These are phyloP conservation scores for Pilobolus umbonatus DNA, from an alignment of 192 early-diverging fungal genomes.

Conservation along the genomic window DNA sequence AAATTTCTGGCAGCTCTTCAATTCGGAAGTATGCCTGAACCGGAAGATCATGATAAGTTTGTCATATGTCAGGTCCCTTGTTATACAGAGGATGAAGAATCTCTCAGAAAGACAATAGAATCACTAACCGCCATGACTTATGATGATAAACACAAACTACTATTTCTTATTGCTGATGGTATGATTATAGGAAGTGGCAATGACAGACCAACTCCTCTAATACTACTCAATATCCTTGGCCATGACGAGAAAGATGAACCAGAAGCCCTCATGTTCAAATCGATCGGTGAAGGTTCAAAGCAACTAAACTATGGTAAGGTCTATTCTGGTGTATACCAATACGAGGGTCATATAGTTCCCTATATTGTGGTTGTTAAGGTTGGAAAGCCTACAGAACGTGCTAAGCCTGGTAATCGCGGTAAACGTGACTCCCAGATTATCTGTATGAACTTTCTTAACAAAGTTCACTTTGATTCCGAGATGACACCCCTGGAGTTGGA, in stretches of 20 bases:
- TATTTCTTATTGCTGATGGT: conserved; percentile 77
- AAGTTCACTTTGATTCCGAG: conserved; percentile 74
- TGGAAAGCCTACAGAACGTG: conserved; percentile 62
- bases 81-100: conserved; percentile 81
- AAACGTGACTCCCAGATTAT: conserved; percentile 87
- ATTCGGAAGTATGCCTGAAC: conserved; percentile 57
- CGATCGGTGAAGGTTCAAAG: conserved; percentile 70
- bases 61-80: conserved; percentile 79
- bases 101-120: conserved; percentile 67
- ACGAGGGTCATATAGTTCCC: conserved; percentile 70
- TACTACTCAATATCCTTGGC: conserved; percentile 74
- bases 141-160: conserved; percentile 77
- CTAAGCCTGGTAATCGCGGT: conserved; percentile 78
- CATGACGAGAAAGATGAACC: conserved; percentile 46
- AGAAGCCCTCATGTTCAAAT: conserved; percentile 67
- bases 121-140: conserved; percentile 67
- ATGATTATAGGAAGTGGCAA: conserved; percentile 81
- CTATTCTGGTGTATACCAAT: conserved; percentile 76
- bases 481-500: conserved; percentile 79
- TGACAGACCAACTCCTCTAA: conserved; percentile 75
- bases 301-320: conserved; percentile 81
- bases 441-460: conserved; percentile 77
- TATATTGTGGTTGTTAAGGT: conserved; percentile 80
- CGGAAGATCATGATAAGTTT: conserved; percentile 70
- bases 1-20: conserved; percentile 77